These are phyloP conservation scores for Eimeria brunetti DNA, from an alignment of 169 alveolate genomes.

Conservation along the genomic window DNA sequence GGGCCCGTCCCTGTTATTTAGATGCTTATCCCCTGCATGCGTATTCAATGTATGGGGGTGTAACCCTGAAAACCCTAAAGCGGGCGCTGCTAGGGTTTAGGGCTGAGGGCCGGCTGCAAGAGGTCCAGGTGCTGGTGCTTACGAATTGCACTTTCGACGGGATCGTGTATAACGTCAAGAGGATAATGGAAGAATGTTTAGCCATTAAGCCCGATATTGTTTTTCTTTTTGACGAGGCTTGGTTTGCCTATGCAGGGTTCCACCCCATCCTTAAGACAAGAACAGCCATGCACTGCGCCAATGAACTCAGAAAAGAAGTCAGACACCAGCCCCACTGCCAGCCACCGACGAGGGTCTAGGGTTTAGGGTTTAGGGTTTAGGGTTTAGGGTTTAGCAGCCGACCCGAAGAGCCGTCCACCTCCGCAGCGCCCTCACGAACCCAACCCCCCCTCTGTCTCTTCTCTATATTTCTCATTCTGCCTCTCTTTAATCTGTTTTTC, in stretches of 20 bases:
- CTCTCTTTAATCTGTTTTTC: neutral
- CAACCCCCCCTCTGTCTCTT: neutral
- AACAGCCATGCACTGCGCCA: slow-evolving; percentile 86
- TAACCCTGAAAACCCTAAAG: slow-evolving; percentile 83
- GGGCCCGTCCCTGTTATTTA: slow-evolving; percentile 85
- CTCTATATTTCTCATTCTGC: neutral
- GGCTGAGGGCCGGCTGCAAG: slow-evolving; percentile 77
- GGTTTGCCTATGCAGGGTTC: slow-evolving; percentile 86
- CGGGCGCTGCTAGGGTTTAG: slow-evolving; percentile 82
- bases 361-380: neutral
- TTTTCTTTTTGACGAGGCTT: slow-evolving; percentile 86
- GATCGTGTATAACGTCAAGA: slow-evolving; percentile 84
- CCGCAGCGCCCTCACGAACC: neutral
- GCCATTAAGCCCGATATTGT: slow-evolving; percentile 84
- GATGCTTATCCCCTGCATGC: slow-evolving; percentile 86
- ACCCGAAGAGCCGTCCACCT: neutral
- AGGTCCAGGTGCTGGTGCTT: slow-evolving; percentile 79
- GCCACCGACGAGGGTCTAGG: neutral
- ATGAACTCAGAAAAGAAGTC: slow-evolving; percentile 79
- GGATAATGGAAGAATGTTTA: slow-evolving; percentile 86
- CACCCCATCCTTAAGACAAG: slow-evolving; percentile 85
- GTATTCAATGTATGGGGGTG: slow-evolving; percentile 86
- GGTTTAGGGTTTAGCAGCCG: neutral
- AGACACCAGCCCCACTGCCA: neutral
- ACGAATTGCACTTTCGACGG: slow-evolving; percentile 87